Conservation (phyloP, 2,329 filamentous ascomycete species). For the Xylaria digitata region DNA sequence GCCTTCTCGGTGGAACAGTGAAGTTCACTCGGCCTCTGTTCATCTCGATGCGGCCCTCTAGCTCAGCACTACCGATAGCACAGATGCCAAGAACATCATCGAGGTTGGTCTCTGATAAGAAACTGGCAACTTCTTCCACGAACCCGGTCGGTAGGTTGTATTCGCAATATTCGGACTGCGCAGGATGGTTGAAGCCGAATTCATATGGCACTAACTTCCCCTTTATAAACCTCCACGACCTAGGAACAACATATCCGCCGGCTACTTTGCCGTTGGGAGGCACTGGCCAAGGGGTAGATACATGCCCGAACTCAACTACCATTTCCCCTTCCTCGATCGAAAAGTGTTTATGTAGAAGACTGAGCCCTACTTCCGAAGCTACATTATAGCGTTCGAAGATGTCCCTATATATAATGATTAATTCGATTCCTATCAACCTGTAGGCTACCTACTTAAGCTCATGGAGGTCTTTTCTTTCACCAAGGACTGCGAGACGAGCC, state of each 20-base stretch:
- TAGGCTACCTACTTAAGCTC: conserved; percentile 23
- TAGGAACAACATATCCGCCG: conserved; percentile 30
- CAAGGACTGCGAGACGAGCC: conserved; percentile 23
- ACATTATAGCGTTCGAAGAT: conserved; percentile 32
- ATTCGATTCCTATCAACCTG: not conserved
- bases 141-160: conserved; percentile 23
- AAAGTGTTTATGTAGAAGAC: conserved; percentile 32
- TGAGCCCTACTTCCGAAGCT: conserved; percentile 25
- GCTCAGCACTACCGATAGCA: conserved; percentile 25
- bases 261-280: conserved; percentile 28
- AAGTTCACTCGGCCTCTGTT: conserved; percentile 31
- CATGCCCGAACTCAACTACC: conserved; percentile 32
- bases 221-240: conserved; percentile 28
- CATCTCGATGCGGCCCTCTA: conserved; percentile 32
- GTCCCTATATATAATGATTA: conserved; percentile 20
- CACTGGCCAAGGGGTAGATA: conserved; percentile 32
- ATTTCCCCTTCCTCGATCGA: conserved; percentile 29
- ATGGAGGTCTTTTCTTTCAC: conserved; percentile 28
- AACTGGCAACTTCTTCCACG: conserved; percentile 26
- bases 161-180: conserved; percentile 23
- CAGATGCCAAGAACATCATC: conserved; percentile 31
- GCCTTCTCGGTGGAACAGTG: conserved; percentile 31
- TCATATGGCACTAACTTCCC: conserved; percentile 26
- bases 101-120: conserved; percentile 20
- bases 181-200: conserved; percentile 33